These are phyloP conservation scores for Pseudogymnoascus sp. DNA, from an alignment of 2,329 filamentous ascomycete genomes.

Conservation along the genomic window DNA sequence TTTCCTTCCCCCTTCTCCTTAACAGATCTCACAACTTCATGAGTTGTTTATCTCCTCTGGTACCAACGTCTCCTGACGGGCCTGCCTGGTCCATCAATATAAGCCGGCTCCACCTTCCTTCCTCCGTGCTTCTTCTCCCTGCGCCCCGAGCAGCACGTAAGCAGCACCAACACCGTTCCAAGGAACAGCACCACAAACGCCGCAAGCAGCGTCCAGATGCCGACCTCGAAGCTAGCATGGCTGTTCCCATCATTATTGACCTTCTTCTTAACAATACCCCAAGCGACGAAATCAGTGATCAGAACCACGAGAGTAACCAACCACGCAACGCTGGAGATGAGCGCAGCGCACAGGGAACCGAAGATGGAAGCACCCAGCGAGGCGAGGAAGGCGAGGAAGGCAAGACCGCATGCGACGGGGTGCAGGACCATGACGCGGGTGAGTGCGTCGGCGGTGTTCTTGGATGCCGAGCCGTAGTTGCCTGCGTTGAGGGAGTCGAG, in stretches of 20 bases:
- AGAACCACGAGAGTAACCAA: constrained; percentile 39
- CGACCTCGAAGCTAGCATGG: constrained; percentile 42
- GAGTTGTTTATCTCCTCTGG: background rate
- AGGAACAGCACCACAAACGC: constrained; percentile 46
- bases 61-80: background rate
- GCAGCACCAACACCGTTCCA: constrained; percentile 47
- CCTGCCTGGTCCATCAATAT: background rate
- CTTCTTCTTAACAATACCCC: constrained; percentile 43
- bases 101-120: background rate
- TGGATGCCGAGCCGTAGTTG: constrained; percentile 34
- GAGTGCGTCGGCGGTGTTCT: constrained; percentile 38
- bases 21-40: background rate
- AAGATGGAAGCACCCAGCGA: constrained; percentile 42
- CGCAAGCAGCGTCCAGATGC: constrained; percentile 51
- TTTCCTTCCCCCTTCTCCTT: background rate
- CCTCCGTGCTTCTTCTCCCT: background rate
- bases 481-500: constrained; percentile 33
- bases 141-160: constrained; percentile 45
- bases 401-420: constrained; percentile 47
- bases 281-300: constrained; percentile 49
- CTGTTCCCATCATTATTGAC: constrained; percentile 38
- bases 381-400: constrained; percentile 51
- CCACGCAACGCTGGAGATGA: constrained; percentile 42
- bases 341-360: constrained; percentile 42
- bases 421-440: constrained; percentile 55